Percentiles rank a stretch among this genome's conserved stretches.
Evolutionary conservation across 2,329 filamentous ascomycete species (phyloP).

Genomic region (Thielaviopsis populi): DNA sequence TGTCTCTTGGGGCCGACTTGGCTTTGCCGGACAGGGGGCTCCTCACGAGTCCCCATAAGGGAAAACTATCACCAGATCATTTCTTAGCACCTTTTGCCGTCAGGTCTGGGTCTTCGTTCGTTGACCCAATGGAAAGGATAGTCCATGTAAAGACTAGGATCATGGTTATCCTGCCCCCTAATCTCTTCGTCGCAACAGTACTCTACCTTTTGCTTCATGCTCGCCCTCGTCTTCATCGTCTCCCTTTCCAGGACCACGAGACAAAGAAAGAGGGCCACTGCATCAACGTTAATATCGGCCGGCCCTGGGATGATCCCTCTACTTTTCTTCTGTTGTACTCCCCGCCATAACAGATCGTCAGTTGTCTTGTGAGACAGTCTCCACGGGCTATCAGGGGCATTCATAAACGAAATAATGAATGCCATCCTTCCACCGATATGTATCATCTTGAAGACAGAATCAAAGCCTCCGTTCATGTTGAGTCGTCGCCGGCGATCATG

Average conservation of each 20-base stretch:
- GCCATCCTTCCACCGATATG: neutral
- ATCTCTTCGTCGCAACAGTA: neutral
- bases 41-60: neutral
- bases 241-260: neutral
- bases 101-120: neutral
- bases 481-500: neutral
- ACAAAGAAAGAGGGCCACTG: neutral
- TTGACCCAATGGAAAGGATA: conserved; percentile 3
- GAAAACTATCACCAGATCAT: neutral
- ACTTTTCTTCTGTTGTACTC: neutral
- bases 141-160: neutral
- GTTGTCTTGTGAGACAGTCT: neutral
- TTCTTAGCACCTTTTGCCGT: neutral
- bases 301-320: neutral
- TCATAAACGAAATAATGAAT: neutral
- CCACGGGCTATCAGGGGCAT: neutral
- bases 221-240: neutral
- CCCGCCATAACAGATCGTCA: neutral
- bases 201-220: neutral
- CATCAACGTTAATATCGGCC: neutral
- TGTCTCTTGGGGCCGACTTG: neutral
- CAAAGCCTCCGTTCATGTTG: neutral
- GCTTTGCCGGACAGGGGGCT: neutral
- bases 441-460: neutral
- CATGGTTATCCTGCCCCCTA: neutral